phyloP scores from a whole-genome alignment of 176 grass and related monocot species.

The Carex pumila region DNA sequence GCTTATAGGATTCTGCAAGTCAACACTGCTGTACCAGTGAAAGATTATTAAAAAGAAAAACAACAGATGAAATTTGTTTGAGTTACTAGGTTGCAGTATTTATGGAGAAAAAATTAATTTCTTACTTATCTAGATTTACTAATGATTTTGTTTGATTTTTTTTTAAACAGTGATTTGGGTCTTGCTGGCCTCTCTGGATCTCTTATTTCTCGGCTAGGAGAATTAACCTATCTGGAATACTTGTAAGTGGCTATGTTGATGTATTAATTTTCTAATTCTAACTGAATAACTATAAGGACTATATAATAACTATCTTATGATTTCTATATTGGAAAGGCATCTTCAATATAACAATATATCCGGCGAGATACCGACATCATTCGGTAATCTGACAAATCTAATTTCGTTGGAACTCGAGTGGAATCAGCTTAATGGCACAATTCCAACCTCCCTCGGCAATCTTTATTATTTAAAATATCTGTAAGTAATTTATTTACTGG shows the following conservation, averaged over 20 bases:
- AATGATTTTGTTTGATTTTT: background rate
- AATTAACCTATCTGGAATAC: slow-evolving; percentile 20
- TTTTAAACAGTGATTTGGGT: slow-evolving; percentile 2
- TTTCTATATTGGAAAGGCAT: slow-evolving; percentile 15
- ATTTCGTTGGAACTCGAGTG: background rate
- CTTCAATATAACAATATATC: slow-evolving; percentile 16
- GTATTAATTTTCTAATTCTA: background rate
- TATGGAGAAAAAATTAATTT: background rate
- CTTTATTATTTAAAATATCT: slow-evolving; percentile 2
- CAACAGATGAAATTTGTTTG: background rate
- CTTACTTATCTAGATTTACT: background rate
- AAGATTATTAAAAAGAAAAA: background rate
- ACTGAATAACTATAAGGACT: background rate
- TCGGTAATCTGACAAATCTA: slow-evolving; percentile 16
- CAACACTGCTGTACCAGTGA: background rate
- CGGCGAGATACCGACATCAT: background rate
- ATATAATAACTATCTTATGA: background rate
- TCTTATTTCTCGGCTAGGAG: slow-evolving; percentile 16
- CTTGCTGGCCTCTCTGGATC: background rate
- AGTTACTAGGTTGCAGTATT: background rate
- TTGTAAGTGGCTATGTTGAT: background rate
- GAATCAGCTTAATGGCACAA: background rate
- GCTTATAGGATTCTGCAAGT: background rate
- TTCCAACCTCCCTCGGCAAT: slow-evolving; percentile 8
- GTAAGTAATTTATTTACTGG: background rate